phyloP scores from a whole-genome alignment of 2,329 filamentous ascomycete species.

The Pseudocercospora fijiensis region DNA sequence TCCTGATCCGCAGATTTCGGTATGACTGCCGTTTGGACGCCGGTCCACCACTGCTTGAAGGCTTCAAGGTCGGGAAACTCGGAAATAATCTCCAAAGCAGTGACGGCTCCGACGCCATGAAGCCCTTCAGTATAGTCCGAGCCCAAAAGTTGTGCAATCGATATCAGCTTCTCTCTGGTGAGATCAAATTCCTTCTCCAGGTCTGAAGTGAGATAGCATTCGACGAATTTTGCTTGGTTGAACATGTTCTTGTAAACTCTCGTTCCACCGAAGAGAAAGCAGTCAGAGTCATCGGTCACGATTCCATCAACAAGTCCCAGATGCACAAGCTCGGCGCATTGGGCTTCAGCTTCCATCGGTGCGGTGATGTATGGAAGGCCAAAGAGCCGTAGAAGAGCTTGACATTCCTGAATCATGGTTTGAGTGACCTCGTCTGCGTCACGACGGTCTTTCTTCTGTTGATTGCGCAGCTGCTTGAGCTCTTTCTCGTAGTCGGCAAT shows the following conservation, averaged over 20 bases:
- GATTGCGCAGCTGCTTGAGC: conserved; percentile 79
- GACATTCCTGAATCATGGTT: conserved; percentile 93
- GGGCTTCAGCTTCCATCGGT: conserved; percentile 98
- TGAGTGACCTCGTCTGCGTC: conserved; percentile 94
- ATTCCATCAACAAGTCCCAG: conserved; percentile 93
- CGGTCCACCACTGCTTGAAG: conserved; percentile 85
- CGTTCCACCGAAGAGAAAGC: conserved; percentile 93
- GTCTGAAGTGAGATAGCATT: conserved; percentile 84
- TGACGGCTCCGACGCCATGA: conserved; percentile 87
- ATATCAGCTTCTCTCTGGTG: conserved; percentile 81
- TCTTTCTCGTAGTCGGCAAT: conserved; percentile 82
- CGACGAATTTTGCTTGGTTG: conserved; percentile 95
- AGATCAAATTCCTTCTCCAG: conserved; percentile 87
- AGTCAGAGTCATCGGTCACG: conserved; percentile 95
- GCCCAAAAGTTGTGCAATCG: conserved; percentile 84
- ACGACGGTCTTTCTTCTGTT: conserved; percentile 93
- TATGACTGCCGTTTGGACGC: conserved; percentile 68
- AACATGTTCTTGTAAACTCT: conserved; percentile 99
- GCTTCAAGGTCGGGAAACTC: conserved; percentile 76
- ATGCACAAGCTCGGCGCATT: conserved; percentile 86
- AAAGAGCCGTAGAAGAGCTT: conserved; percentile 84
- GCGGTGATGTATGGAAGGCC: conserved; percentile 95
- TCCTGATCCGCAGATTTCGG: conserved; percentile 56
- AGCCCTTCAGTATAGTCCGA: conserved; percentile 95
- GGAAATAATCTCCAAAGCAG: conserved; percentile 87